A percentile compares a stretch with the other conserved stretches of the same genome.
These are phyloP conservation scores for Cryphonectria radicalis DNA, from an alignment of 2,329 filamentous ascomycete genomes.

Conservation along the genomic window DNA sequence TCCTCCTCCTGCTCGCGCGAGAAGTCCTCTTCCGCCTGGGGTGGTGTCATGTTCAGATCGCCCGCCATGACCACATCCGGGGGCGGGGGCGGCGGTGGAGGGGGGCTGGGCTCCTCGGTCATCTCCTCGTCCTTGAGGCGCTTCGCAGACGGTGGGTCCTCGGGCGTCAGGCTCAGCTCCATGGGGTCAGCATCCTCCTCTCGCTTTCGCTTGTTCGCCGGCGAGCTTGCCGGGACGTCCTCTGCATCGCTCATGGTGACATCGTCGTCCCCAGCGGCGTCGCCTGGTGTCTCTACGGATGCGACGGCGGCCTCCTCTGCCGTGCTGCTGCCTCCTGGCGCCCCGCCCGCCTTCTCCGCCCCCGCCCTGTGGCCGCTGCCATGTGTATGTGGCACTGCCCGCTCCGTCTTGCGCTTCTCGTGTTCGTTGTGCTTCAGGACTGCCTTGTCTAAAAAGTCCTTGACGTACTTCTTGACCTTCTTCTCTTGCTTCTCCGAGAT, in stretches of 20 bases:
- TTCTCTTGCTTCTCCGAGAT: slow-evolving; percentile 78
- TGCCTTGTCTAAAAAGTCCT: slow-evolving; percentile 85
- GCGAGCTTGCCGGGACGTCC: slow-evolving; percentile 49
- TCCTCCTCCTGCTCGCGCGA: slow-evolving; percentile 55
- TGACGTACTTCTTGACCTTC: slow-evolving; percentile 82
- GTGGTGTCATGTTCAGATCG: slow-evolving; percentile 50
- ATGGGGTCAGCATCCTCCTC: slow-evolving; percentile 45
- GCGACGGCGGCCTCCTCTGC: slow-evolving; percentile 29
- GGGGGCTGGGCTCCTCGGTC: slow-evolving; percentile 40
- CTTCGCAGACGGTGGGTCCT: slow-evolving; percentile 61
- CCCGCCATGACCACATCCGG: slow-evolving; percentile 44
- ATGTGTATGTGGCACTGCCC: slow-evolving; percentile 34
- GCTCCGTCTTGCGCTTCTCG: slow-evolving; percentile 65
- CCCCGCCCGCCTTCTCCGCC: slow-evolving; percentile 32
- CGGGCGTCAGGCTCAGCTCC: slow-evolving; percentile 52
- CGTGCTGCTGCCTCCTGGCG: not conserved
- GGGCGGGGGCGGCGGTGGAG: slow-evolving; percentile 50
- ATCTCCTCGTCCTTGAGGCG: slow-evolving; percentile 56
- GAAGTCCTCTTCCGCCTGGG: slow-evolving; percentile 53
- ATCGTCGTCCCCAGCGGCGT: slow-evolving; percentile 40
- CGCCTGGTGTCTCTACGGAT: slow-evolving; percentile 35
- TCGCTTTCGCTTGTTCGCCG: slow-evolving; percentile 69
- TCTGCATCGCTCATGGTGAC: slow-evolving; percentile 50
- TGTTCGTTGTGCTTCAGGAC: slow-evolving; percentile 73
- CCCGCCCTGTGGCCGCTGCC: slow-evolving; percentile 3